Percentiles rank a stretch among this genome's conserved stretches.
Conservation (phyloP, 2,329 filamentous ascomycete species). For the Fusarium illudens region DNA sequence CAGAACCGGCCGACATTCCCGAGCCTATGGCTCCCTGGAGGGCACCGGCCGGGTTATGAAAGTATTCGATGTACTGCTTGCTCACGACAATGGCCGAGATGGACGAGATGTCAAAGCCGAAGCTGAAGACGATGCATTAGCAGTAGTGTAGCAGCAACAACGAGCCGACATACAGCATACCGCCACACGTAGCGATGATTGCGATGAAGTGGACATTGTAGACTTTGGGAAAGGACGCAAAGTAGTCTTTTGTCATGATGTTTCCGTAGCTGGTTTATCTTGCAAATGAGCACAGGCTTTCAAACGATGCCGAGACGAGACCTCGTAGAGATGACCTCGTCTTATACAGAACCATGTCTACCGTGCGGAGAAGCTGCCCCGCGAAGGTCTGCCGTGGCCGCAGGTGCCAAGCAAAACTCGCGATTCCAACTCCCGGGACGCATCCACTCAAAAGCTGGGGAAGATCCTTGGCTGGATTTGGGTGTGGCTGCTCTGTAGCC, state of each 20-base stretch:
- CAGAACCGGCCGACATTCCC: conserved; percentile 59
- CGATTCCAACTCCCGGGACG: neutral
- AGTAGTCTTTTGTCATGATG: neutral
- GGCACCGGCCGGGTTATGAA: neutral
- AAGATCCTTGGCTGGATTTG: neutral
- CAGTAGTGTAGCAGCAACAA: neutral
- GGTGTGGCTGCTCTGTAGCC: neutral
- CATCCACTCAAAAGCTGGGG: neutral
- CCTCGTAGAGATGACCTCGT: neutral
- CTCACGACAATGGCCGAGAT: neutral
- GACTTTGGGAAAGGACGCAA: neutral
- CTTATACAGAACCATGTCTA: neutral
- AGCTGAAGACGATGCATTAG: neutral
- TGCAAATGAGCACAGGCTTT: neutral
- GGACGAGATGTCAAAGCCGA: neutral
- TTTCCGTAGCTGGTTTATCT: neutral
- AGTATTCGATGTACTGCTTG: neutral
- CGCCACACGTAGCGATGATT: neutral
- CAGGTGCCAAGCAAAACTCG: neutral
- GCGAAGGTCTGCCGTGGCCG: neutral
- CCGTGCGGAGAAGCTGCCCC: neutral
- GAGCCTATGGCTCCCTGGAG: conserved; percentile 60
- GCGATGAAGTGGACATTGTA: neutral
- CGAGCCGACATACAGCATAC: neutral
- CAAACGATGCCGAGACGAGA: neutral